Base-by-base conservation (phyloP, 345 rosid genomes). In the Eucalyptus sideroxylon region DNA sequence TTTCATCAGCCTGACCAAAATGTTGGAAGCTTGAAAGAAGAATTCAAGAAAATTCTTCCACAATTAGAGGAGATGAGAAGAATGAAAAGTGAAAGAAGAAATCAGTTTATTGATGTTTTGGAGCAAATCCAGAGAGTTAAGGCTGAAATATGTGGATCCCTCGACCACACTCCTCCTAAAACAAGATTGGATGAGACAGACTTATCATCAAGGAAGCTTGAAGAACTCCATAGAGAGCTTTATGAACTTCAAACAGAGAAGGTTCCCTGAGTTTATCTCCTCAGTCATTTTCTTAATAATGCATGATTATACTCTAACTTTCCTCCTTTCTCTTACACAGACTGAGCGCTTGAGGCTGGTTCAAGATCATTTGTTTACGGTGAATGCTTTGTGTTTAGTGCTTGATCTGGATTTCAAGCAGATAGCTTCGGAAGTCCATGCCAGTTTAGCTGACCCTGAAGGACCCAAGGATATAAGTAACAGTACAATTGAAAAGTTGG, bases 21-120 rank as follows among this genome's bases (percentile, higher is more conserved):
- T 90, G 90, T 87, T 88, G 97, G 93, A 91, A 97, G 98, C 93
- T 94, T 98, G 93, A 97, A 96, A 90, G 96, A 95, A 90, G 99
- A 98, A 93, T 96, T 97, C 60, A 89, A 86, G 67, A 95, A 24
- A 89, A 95, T 95, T 90, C 93, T 96, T 90, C 99, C 99, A 50
- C 98, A 95, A 85, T 87, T 98, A 88, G 99, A 97, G 93, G 99
- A 96, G 93, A 96, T 98, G 99, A 93, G 90, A 87, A 96, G 95
- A 91, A 94, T 96, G 93, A 95, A 94, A 93, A 44, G 49, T 4
- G 99, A 98, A 69, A 93, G 99, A 93, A 96, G 95, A 91, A 93
- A 95, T 89, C 99, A 97, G 89, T 98, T 98, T 87, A 11, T 93
- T 3, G 95, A 95, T 88, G 96, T 97, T 87, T 55, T 94, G 14